A percentile compares a stretch with the other conserved stretches of the same genome.
Conservation (phyloP, 2,329 filamentous ascomycete genomes). For the Phialophora verrucosa region DNA sequence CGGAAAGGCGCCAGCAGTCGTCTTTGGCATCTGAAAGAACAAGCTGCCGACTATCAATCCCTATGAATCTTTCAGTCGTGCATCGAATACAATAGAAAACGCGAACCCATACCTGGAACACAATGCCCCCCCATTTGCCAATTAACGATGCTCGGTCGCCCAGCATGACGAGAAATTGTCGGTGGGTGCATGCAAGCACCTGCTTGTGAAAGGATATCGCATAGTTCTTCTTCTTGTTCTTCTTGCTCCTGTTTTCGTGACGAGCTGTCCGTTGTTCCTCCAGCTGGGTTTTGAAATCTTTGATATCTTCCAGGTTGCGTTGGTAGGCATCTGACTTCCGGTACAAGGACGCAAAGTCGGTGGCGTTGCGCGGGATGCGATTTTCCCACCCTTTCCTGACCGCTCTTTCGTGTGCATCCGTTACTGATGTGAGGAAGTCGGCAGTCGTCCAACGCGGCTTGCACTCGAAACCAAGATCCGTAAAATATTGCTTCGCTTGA, state of each 20-base stretch:
- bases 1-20: slow-evolving; percentile 62
- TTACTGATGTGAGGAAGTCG: slow-evolving; percentile 80
- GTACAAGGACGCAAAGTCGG: slow-evolving; percentile 62
- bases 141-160: slow-evolving; percentile 59
- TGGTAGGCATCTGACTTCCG: slow-evolving; percentile 55
- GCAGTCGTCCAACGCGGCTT: slow-evolving; percentile 73
- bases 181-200: slow-evolving; percentile 61
- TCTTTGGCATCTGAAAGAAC: slow-evolving; percentile 61
- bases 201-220: slow-evolving; percentile 59
- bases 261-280: slow-evolving; percentile 51
- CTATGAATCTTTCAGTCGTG: slow-evolving; percentile 30
- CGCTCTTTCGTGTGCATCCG: slow-evolving; percentile 59
- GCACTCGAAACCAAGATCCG: slow-evolving; percentile 73
- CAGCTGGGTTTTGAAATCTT: slow-evolving; percentile 59
- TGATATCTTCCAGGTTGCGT: slow-evolving; percentile 55
- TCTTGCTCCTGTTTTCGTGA: slow-evolving; percentile 46
- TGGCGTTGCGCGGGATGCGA: slow-evolving; percentile 60
- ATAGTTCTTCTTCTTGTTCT: slow-evolving; percentile 58
- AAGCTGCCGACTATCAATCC: slow-evolving; percentile 56
- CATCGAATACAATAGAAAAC: neutral
- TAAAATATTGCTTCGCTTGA: slow-evolving; percentile 71
- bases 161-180: slow-evolving; percentile 58
- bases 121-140: slow-evolving; percentile 58
- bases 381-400: slow-evolving; percentile 63
- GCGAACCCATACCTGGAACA: slow-evolving; percentile 43